These are phyloP conservation scores for Corynascus novoguineensis DNA, from an alignment of 495 filamentous ascomycete species.

Conservation along the genomic window DNA sequence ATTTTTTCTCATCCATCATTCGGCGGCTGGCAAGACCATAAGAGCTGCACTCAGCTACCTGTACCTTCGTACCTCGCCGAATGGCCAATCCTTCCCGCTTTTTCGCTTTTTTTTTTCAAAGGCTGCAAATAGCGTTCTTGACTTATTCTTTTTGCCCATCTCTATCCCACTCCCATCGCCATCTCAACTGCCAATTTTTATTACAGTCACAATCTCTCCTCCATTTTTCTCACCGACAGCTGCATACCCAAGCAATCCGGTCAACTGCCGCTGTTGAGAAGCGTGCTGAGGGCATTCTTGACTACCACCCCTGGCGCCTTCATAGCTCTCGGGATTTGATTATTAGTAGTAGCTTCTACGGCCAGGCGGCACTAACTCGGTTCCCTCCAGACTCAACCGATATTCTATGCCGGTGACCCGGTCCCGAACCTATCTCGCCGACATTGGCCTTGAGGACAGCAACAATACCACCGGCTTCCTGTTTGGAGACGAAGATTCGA, in stretches of 20 bases:
- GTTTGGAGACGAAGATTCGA: conserved; percentile 74
- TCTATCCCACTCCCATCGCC: not conserved
- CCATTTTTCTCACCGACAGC: not conserved
- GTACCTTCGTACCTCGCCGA: not conserved
- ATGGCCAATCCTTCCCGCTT: not conserved
- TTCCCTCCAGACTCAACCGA: conserved; percentile 59
- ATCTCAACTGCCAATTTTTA: not conserved
- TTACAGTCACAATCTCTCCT: not conserved
- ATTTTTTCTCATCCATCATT: not conserved
- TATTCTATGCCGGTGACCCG: conserved; percentile 84
- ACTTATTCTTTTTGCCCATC: not conserved
- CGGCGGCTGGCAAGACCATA: not conserved
- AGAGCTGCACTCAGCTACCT: not conserved
- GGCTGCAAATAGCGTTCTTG: not conserved
- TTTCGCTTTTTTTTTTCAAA: not conserved
- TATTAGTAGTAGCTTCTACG: conserved; percentile 2
- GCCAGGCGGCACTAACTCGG: conserved; percentile 9
- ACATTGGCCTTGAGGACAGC: conserved; percentile 58
- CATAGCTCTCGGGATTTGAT: not conserved
- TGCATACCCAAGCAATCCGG: not conserved
- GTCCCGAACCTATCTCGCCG: conserved; percentile 53
- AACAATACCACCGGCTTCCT: conserved; percentile 73
- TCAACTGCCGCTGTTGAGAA: not conserved
- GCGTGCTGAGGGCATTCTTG: not conserved
- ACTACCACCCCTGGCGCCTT: not conserved